These are phyloP conservation scores for Inga laurina DNA, from an alignment of 306 rosid genomes.

Conservation along the genomic window DNA sequence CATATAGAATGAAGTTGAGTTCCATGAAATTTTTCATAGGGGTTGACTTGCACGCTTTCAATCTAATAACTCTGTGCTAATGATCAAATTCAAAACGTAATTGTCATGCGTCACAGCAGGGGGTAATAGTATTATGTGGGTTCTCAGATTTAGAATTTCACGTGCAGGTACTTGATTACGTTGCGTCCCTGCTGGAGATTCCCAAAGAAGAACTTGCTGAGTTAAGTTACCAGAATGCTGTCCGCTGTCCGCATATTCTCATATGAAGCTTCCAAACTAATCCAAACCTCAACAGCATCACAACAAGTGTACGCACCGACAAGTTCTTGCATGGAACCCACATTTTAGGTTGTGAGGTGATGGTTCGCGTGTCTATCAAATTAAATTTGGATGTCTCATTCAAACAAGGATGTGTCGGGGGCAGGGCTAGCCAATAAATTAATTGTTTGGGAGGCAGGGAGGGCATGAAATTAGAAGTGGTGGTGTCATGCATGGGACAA, in stretches of 20 bases:
- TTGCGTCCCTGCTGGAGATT: slow-evolving; percentile 56
- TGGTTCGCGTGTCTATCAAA: not conserved
- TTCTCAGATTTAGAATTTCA: not conserved
- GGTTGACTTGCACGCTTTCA: not conserved
- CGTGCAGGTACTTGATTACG: slow-evolving; percentile 55
- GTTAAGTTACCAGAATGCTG: slow-evolving; percentile 46
- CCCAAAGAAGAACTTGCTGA: slow-evolving; percentile 49
- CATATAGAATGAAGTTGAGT: not conserved
- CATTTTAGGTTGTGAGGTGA: not conserved
- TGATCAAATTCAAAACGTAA: not conserved
- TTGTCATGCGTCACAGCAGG: not conserved
- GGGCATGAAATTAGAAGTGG: not conserved
- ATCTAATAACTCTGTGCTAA: not conserved
- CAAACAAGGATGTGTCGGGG: not conserved
- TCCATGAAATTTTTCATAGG: not conserved
- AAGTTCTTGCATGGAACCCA: not conserved
- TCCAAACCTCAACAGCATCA: not conserved
- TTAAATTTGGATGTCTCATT: not conserved
- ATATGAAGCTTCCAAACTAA: slow-evolving; percentile 20
- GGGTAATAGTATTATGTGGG: not conserved
- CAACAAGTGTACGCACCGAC: not conserved
- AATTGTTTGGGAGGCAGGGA: not conserved
- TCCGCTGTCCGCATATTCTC: slow-evolving; percentile 44
- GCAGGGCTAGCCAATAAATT: not conserved
- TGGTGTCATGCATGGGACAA: no score